A percentile compares a stretch with the other conserved stretches of the same genome.
Evolutionary conservation across 1,284 basidiomycete genomes (phyloP).

Genomic region (Ganoderma lucidum): DNA sequence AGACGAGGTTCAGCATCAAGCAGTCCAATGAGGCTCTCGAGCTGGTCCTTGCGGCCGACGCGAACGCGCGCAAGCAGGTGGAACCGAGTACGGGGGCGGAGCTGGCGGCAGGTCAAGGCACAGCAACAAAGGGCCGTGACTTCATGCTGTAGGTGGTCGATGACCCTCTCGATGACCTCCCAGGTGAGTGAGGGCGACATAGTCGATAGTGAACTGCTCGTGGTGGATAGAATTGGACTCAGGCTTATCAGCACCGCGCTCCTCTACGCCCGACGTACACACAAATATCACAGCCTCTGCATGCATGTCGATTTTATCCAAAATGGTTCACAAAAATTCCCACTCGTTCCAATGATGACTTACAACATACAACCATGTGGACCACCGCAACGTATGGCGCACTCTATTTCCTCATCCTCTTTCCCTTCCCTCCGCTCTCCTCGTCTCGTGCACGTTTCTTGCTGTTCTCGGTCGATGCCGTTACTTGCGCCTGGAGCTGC

Average conservation of each 20-base stretch:
- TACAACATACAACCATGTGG: neutral
- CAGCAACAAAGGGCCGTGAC: neutral
- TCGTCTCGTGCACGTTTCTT: conserved; percentile 33
- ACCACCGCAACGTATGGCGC: neutral
- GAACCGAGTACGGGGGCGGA: neutral
- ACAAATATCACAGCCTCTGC: conserved; percentile 5
- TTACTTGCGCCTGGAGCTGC: conserved; percentile 14
- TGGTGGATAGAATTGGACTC: neutral
- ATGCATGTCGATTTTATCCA: neutral
- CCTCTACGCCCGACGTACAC: neutral
- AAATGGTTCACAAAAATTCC: neutral
- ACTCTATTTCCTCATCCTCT: conserved; percentile 29
- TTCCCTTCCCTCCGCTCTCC: conserved; percentile 24
- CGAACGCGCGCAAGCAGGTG: neutral
- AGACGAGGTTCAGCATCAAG: neutral
- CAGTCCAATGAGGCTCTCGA: neutral
- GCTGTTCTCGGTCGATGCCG: conserved; percentile 1
- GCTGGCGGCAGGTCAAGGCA: neutral
- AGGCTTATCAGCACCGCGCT: neutral
- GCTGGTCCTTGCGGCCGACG: neutral
- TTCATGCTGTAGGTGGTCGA: neutral
- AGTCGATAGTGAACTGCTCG: neutral
- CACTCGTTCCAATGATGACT: neutral
- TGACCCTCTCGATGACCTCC: neutral
- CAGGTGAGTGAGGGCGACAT: neutral